Base-by-base conservation (phyloP, 208 protist genomes). In the Crithidia mellificae region DNA sequence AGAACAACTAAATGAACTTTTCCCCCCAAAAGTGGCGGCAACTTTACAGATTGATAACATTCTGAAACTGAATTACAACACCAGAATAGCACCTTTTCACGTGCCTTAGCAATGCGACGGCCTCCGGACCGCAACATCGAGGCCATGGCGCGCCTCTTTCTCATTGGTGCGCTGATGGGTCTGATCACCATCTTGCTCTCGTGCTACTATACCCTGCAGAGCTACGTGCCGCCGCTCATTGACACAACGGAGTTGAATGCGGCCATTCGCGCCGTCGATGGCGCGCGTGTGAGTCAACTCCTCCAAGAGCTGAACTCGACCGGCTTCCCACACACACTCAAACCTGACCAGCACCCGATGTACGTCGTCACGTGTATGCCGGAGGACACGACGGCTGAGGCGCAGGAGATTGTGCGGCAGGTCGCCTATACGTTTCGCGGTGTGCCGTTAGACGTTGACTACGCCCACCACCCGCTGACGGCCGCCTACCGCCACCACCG, bases 381-480 rank as follows among this genome's bases (percentile, higher is more conserved):
- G 24, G 70, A 76, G 47, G 63, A 76, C 25, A 54, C 50, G 49
- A 73, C 63, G 29, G 52, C 59, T 38, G 67, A 69, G 32, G 66
- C 74, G 24, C 74, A 58, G 38, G 69, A 44, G 17, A 66, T 76
- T 32, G 61, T 76, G 25, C 63, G 49, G 6, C 44, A 39, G 12
- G 70, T 76, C 27, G 70, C 70, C 29, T 41, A 46, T 20, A 58
- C 54, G 17, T 70, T 68, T 25, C 70, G 63, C 20, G 30, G 17
- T 0, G 55, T 44, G 24, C 39, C 70, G 15, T 20, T 76, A 20
- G 72, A 88, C 57, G 77, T 78, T 30, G 74, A 71, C 66, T 72
- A 72, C 58, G 56, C 52, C 20, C 65, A 79, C 38, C 87, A 92
- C 58, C 84, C 84, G n/a, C 39, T 92, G 50, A 92, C 84, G 0